These are phyloP conservation scores for Glycine soja DNA, from an alignment of 306 rosid species.

Conservation along the genomic window DNA sequence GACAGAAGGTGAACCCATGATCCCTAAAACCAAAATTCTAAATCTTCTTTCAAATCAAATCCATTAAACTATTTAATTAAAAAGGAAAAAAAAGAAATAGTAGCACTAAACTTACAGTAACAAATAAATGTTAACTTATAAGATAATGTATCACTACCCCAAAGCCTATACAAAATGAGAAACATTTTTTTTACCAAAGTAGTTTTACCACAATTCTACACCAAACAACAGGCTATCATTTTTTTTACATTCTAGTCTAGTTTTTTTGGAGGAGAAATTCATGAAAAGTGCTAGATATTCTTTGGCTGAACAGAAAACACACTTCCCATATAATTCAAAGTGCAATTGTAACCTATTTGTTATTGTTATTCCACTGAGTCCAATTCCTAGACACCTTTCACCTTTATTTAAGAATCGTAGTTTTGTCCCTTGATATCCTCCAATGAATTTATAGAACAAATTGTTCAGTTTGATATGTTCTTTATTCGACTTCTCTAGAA, in stretches of 20 bases:
- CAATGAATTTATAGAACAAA: neutral
- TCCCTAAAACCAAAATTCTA: conserved; percentile 30
- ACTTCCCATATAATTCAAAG: neutral
- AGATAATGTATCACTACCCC: neutral
- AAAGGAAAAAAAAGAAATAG: neutral
- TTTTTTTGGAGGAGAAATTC: neutral
- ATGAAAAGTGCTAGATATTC: neutral
- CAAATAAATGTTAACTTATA: neutral
- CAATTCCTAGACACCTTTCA: neutral
- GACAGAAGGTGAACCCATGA: conserved; percentile 16
- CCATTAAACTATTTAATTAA: neutral
- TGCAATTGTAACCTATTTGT: neutral
- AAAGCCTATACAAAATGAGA: neutral
- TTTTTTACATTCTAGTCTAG: neutral
- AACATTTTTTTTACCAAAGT: neutral
- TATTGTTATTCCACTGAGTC: conserved; percentile 5
- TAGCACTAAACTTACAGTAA: conserved; percentile 1
- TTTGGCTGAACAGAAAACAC: neutral
- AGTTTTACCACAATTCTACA: conserved; percentile 3
- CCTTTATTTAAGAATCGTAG: neutral
- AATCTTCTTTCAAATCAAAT: conserved; percentile 1
- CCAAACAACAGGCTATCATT: conserved; percentile 6
- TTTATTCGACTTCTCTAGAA: neutral
- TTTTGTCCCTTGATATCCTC: neutral
- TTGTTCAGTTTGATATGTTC: neutral